phyloP scores from a whole-genome alignment of 2,329 filamentous ascomycete species.

The Calonectria fujianensis region DNA sequence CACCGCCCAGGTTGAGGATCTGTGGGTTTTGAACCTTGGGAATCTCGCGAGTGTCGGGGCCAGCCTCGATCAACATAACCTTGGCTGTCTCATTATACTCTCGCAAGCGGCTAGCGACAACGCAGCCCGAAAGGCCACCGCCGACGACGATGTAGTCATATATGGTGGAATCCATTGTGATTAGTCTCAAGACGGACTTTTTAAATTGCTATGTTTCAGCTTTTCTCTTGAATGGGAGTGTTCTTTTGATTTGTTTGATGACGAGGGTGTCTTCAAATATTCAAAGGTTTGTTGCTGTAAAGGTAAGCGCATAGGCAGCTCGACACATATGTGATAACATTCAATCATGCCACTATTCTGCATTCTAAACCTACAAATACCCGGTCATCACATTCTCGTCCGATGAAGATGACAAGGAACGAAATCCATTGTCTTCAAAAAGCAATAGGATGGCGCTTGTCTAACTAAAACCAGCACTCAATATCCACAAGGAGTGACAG shows the following conservation, averaged over 20 bases:
- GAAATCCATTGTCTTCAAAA: neutral
- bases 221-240: neutral
- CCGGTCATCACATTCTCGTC: neutral
- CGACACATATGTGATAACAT: neutral
- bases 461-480: neutral
- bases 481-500: neutral
- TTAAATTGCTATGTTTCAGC: neutral
- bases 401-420: neutral
- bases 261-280: neutral
- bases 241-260: neutral
- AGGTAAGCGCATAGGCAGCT: neutral
- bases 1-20: slow-evolving; percentile 52
- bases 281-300: neutral
- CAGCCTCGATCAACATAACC: slow-evolving; percentile 64
- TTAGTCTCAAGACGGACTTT: neutral
- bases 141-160: slow-evolving; percentile 58
- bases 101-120: slow-evolving; percentile 57
- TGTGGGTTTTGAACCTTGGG: slow-evolving; percentile 47
- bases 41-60: slow-evolving; percentile 50
- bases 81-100: slow-evolving; percentile 47
- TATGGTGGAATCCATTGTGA: slow-evolving; percentile 7
- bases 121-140: slow-evolving; percentile 58
- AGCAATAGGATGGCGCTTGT: neutral
- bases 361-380: neutral
- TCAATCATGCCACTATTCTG: neutral